Percentiles rank a stretch among this genome's conserved stretches.
Conservation (phyloP, 371 early-diverging fungal species). For the Rhizomucor pusillus region DNA sequence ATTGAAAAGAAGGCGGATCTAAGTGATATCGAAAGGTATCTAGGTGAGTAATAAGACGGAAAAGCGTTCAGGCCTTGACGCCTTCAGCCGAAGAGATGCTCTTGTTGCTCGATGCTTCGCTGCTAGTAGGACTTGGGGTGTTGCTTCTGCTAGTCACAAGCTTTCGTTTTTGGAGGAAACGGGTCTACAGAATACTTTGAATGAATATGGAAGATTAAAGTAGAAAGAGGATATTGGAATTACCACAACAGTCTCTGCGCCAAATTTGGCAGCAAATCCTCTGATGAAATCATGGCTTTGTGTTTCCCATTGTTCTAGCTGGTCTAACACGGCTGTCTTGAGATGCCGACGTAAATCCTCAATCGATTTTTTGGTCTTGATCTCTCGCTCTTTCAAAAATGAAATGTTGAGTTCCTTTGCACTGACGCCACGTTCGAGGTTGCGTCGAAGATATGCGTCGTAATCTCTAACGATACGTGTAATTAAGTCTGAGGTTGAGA, state of each 20-base stretch:
- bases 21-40: too few relatives aligned
- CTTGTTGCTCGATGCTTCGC: not conserved
- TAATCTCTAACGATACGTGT: slow-evolving; percentile 96
- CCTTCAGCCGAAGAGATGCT: not conserved
- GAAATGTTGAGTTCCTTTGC: slow-evolving; percentile 90
- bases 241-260: slow-evolving; percentile 62
- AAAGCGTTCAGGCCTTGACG: too few relatives aligned
- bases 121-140: slow-evolving; percentile 1
- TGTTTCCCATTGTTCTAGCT: slow-evolving; percentile 69
- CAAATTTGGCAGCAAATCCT: slow-evolving; percentile 72
- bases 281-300: slow-evolving; percentile 69
- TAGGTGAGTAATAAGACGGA: too few relatives aligned
- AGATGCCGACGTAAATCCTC: slow-evolving; percentile 65
- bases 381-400: slow-evolving; percentile 81
- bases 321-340: slow-evolving; percentile 43
- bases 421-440: slow-evolving; percentile 89
- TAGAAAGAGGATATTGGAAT: not conserved
- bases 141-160: slow-evolving; percentile 1
- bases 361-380: slow-evolving; percentile 72
- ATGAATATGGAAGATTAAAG: not conserved
- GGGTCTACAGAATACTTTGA: slow-evolving; percentile 4
- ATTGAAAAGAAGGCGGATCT: too few relatives aligned
- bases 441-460: slow-evolving; percentile 89
- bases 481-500: slow-evolving; percentile 94
- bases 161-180: slow-evolving; percentile 17